These are phyloP conservation scores for Lasiodiplodia sp. DNA, from an alignment of 2,329 filamentous ascomycete species.

Conservation along the genomic window DNA sequence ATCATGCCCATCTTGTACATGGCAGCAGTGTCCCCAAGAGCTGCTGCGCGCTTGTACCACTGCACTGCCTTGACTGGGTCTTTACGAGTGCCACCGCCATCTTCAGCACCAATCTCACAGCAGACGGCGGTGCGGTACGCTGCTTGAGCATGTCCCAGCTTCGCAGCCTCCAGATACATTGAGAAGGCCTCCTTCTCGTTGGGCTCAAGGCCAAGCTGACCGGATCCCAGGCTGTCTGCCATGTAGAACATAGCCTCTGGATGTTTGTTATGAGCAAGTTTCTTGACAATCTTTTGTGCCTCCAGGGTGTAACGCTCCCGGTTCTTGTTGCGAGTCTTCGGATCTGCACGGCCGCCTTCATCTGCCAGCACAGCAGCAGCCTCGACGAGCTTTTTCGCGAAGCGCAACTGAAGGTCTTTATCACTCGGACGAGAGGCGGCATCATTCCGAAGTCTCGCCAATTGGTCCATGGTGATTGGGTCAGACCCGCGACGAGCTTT, in stretches of 20 bases:
- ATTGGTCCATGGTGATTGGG: constrained; percentile 78
- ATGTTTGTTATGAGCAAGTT: constrained; percentile 76
- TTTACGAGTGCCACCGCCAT: constrained; percentile 88
- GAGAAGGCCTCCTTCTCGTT: constrained; percentile 94
- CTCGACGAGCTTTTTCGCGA: constrained; percentile 86
- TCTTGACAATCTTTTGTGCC: constrained; percentile 90
- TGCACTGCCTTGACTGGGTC: constrained; percentile 95
- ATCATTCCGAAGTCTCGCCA: constrained; percentile 74
- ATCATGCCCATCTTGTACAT: constrained; percentile 99
- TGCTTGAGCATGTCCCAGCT: constrained; percentile 82
- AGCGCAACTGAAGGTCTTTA: constrained; percentile 70
- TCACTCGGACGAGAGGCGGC: constrained; percentile 78
- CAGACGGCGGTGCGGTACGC: constrained; percentile 96
- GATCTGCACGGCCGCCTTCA: constrained; percentile 74
- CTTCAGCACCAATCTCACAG: constrained; percentile 94
- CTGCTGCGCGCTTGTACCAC: constrained; percentile 95
- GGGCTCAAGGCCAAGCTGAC: constrained; percentile 76
- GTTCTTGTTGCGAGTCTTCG: constrained; percentile 66
- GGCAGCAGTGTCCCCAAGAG: constrained; percentile 86
- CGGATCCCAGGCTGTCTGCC: constrained; percentile 87
- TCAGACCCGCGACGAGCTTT: constrained; percentile 39
- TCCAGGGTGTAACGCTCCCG: constrained; percentile 86
- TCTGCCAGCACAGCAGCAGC: constrained; percentile 81
- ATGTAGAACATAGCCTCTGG: constrained; percentile 91
- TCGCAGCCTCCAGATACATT: constrained; percentile 92